Percentiles rank a stretch among this genome's conserved stretches.
Conservation (phyloP, 2,329 filamentous ascomycete genomes). For the Talaromyces albobiverticillius region DNA sequence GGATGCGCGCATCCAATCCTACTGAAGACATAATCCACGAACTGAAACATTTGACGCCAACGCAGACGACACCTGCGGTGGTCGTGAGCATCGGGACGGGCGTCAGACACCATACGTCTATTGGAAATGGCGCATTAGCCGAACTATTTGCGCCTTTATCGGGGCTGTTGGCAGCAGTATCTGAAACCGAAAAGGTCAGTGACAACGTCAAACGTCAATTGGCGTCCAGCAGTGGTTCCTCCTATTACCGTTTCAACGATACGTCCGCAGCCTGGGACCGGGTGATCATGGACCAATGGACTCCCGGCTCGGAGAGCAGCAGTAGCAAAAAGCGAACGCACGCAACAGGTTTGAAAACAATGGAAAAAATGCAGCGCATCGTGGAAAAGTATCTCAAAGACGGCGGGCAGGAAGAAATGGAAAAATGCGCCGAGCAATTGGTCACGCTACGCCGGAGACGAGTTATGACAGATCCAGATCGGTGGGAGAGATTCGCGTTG, state of each 20-base stretch:
- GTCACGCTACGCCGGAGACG: slow-evolving; percentile 1
- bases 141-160: slow-evolving; percentile 5
- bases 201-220: neutral
- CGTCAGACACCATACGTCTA: neutral
- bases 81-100: slow-evolving; percentile 27
- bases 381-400: neutral
- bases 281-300: neutral
- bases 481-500: slow-evolving; percentile 3
- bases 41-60: slow-evolving; percentile 19
- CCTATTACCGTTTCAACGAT: neutral
- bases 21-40: slow-evolving; percentile 30
- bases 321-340: neutral
- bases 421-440: neutral
- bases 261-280: neutral
- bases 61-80: slow-evolving; percentile 14
- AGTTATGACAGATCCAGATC: neutral
- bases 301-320: neutral
- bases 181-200: neutral
- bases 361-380: neutral
- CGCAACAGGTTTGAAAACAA: neutral
- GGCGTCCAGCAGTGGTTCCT: neutral
- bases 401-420: slow-evolving; percentile 3
- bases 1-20: slow-evolving; percentile 34
- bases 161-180: neutral
- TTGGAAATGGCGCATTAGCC: neutral